Evolutionary conservation across 306 rosid genomes (phyloP), one percentile per base, ranked within the genome.

Genomic region (Vigna hirtella): DNA sequence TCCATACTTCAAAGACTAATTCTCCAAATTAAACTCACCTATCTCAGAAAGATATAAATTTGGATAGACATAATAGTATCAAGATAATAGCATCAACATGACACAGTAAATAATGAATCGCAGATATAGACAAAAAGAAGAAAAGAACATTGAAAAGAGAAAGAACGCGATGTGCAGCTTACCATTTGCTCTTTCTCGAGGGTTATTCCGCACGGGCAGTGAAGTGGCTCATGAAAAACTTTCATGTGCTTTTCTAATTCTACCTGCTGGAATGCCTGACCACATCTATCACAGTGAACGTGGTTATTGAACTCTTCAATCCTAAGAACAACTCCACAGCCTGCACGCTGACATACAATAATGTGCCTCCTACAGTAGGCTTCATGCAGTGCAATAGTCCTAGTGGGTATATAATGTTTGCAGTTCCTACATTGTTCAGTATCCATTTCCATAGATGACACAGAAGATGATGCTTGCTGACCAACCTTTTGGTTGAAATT

Each of bases 131-230:
- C 32, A 2, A 4, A 56, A 58, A n/a, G 14, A 82, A 58, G 58
- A 50, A 34, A 3, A 49, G 20, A 70, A 36, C 8, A 20, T 71
- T 14, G 26, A 4, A 14, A 71, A 14, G 3, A 26, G 49, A 58
- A 17, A 52, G 6, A 17, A 45, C 5, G 3, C 20, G 50, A 73
- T n/a, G 18, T 18, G 56, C 56, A 71, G 77, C 90, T 88, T 62
- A 95, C 99, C 99, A 95, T 95, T 70, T 89, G 84, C 79, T 91
- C 93, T 87, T 95, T 95, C 87, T 93, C 97, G 7, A 95, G 98
- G 82, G 87, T 75, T 67, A 87, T 79, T 74, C 96, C 99, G 64
- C 98, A 95, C 32, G 98, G 78, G 80, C 99, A 95, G 40, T 83
- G 84, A 76, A 92, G 80, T 65, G 99, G 97, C 81, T 91, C 98